A percentile compares a stretch with the other conserved stretches of the same genome.
phyloP scores from a whole-genome alignment of 202 grass and related monocot species.

The Carex sylvatica region DNA sequence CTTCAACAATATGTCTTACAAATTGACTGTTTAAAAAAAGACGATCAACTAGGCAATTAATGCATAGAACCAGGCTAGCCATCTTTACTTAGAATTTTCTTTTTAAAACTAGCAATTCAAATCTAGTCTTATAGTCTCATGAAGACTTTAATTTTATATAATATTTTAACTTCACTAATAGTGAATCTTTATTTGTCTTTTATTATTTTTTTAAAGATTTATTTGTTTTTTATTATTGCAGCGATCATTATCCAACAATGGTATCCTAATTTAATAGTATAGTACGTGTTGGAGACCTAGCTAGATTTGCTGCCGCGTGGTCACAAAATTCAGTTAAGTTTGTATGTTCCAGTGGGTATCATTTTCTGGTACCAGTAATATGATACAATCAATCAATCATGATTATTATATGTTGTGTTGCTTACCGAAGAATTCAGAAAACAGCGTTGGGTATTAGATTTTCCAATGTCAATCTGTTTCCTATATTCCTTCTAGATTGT shows the following conservation, averaged over 20 bases:
- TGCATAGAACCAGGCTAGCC: not conserved
- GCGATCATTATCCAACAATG: not conserved
- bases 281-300: not conserved
- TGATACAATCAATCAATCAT: not conserved
- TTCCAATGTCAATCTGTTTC: not conserved
- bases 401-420: not conserved
- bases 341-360: not conserved
- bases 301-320: not conserved
- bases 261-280: not conserved
- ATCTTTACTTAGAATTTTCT: not conserved
- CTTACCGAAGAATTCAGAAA: not conserved
- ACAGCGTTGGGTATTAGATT: not conserved
- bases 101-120: not conserved
- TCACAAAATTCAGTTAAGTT: not conserved
- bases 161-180: not conserved
- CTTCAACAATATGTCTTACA: not conserved
- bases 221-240: not conserved
- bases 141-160: not conserved
- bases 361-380: not conserved
- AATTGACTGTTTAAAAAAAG: not conserved
- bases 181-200: not conserved
- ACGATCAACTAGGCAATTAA: not conserved
- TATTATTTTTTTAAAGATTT: too few relatives aligned
- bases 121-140: not conserved
- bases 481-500: not conserved